These are phyloP conservation scores for Patellifolia procumbens DNA, from an alignment of 179 eudicot species.

Conservation along the genomic window DNA sequence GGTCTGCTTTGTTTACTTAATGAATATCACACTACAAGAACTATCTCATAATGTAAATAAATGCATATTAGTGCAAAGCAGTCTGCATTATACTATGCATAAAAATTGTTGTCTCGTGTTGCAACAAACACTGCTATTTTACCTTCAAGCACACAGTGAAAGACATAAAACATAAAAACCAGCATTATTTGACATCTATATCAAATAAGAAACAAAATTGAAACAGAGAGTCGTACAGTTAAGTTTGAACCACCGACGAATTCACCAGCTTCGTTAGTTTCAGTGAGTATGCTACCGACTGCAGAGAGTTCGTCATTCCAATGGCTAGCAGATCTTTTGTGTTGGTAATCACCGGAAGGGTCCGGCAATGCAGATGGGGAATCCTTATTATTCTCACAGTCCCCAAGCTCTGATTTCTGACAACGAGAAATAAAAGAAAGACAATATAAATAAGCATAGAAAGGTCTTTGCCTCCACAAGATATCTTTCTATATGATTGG, in stretches of 20 bases:
- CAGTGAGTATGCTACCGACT: slow-evolving; percentile 63
- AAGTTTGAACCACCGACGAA: slow-evolving; percentile 48
- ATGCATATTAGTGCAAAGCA: not conserved
- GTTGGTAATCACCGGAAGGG: slow-evolving; percentile 46
- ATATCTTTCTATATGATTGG: not conserved
- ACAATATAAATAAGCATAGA: not conserved
- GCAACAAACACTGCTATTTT: not conserved
- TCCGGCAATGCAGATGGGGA: slow-evolving; percentile 51
- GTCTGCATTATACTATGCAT: not conserved
- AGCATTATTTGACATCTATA: not conserved
- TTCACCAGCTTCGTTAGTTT: slow-evolving; percentile 72
- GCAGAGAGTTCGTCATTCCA: slow-evolving; percentile 68
- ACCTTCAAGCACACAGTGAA: not conserved
- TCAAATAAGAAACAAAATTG: not conserved
- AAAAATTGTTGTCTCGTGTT: not conserved
- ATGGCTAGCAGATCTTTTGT: slow-evolving; percentile 64
- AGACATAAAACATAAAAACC: not conserved
- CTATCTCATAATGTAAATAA: not conserved
- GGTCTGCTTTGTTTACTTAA: not conserved
- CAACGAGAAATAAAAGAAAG: slow-evolving; percentile 8
- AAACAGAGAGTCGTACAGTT: slow-evolving; percentile 41
- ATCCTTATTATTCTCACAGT: slow-evolving; percentile 51
- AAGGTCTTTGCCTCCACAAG: not conserved
- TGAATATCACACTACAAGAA: not conserved
- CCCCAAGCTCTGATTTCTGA: slow-evolving; percentile 72